phyloP scores from a whole-genome alignment of 164 flowering plant species.

The Malania oleifera region DNA sequence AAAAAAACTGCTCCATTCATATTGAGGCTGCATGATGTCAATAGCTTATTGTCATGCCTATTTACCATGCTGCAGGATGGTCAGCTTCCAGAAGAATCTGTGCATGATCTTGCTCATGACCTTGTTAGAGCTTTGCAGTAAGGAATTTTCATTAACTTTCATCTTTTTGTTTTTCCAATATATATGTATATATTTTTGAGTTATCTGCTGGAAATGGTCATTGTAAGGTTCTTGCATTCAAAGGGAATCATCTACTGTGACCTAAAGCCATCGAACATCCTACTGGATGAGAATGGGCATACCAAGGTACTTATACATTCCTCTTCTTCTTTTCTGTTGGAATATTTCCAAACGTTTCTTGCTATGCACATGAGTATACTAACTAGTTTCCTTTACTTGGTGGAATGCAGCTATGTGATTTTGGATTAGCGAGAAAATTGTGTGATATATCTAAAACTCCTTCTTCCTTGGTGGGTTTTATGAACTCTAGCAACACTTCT shows the following conservation, averaged over 20 bases:
- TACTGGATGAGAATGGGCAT: conserved; percentile 89
- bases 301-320: conserved; percentile 53
- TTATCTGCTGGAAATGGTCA: conserved; percentile 4
- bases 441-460: conserved; percentile 73
- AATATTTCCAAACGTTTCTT: neutral
- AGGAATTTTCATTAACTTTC: conserved; percentile 20
- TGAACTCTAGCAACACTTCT: neutral
- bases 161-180: neutral
- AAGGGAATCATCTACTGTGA: conserved; percentile 93
- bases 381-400: conserved; percentile 7
- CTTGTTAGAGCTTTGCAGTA: conserved; percentile 81
- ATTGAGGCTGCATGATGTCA: neutral
- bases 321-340: conserved; percentile 3
- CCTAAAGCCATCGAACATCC: conserved; percentile 89
- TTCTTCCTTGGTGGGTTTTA: conserved; percentile 56
- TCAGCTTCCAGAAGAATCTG: conserved; percentile 91
- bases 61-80: conserved; percentile 49
- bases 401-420: conserved; percentile 80
- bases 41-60: neutral
- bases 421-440: conserved; percentile 83
- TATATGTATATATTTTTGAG: conserved; percentile 9
- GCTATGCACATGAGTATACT: neutral
- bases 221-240: conserved; percentile 77
- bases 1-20: too few relatives aligned
- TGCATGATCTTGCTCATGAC: conserved; percentile 68